A percentile compares a stretch with the other conserved stretches of the same genome.
These are phyloP conservation scores for Arxiozyma slooffiae DNA, from an alignment of 1,139 yeast species.

Conservation along the genomic window DNA sequence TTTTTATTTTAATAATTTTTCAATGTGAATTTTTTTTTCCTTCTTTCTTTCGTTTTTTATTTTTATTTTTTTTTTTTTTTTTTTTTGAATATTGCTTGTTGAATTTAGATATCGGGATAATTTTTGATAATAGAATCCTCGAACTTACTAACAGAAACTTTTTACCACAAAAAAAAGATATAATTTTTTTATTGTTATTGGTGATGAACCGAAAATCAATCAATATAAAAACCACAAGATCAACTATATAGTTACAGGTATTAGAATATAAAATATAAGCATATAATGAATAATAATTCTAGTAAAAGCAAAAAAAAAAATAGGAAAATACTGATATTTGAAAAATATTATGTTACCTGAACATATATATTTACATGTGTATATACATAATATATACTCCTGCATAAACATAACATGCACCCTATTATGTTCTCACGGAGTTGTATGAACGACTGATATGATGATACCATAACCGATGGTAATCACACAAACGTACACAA, in stretches of 20 bases:
- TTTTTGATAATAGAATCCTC: neutral
- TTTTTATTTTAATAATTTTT: conserved; percentile 10
- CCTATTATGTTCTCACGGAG: neutral
- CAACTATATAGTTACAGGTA: too few species aligned
- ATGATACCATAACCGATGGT: conserved; percentile 61
- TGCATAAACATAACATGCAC: neutral
- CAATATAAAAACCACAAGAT: too few species aligned
- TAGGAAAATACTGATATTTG: neutral
- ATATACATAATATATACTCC: neutral
- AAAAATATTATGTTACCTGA: neutral
- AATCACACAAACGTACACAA: conserved; percentile 48
- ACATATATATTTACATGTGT: too few species aligned
- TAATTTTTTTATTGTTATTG: too few species aligned
- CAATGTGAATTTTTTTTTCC: conserved; percentile 12
- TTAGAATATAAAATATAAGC: too few species aligned
- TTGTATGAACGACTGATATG: conserved; percentile 31
- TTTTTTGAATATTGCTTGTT: neutral
- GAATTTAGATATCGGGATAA: neutral
- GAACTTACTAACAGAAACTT: neutral
- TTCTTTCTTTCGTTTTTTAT: too few species aligned
- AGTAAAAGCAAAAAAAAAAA: neutral
- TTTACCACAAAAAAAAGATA: neutral
- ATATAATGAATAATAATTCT: neutral
- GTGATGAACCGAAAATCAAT: too few species aligned
- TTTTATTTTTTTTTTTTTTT: too few species aligned